Conservation (phyloP, 345 rosid species). For the Euphorbia pulcherrima region DNA sequence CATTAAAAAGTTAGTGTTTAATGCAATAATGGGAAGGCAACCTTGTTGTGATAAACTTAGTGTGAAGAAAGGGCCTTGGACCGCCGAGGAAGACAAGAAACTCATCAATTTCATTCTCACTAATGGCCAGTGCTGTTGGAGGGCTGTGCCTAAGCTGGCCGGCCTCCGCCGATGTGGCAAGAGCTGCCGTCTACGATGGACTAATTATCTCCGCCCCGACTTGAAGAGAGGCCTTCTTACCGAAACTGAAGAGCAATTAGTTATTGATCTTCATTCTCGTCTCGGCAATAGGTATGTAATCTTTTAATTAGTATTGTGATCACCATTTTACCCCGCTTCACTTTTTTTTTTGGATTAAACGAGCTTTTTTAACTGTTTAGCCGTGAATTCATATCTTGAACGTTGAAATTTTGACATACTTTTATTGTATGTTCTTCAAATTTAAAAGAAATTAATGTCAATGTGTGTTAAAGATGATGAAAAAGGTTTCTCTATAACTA, state of each 20-base stretch:
- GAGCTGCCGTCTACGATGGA: slow-evolving; percentile 90
- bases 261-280: slow-evolving; percentile 70
- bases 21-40: slow-evolving; percentile 29
- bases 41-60: slow-evolving; percentile 44
- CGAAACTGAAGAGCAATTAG: slow-evolving; percentile 64
- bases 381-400: too few species aligned
- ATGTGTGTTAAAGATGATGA: not conserved
- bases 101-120: slow-evolving; percentile 35
- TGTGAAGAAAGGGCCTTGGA: slow-evolving; percentile 44
- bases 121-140: slow-evolving; percentile 40
- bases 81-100: slow-evolving; percentile 39
- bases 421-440: too few species aligned
- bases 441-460: too few species aligned
- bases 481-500: too few species aligned
- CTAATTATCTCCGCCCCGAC: slow-evolving; percentile 87
- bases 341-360: too few species aligned
- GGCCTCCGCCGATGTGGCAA: slow-evolving; percentile 74
- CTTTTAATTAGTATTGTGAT: too few species aligned
- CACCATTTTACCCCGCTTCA: too few species aligned
- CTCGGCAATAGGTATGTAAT: slow-evolving; percentile 64
- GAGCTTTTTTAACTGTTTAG: too few species aligned
- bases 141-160: slow-evolving; percentile 42
- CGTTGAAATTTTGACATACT: too few species aligned
- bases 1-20: not conserved
- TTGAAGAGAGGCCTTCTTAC: slow-evolving; percentile 77